A percentile compares a stretch with the other conserved stretches of the same genome.
Conservation (phyloP, 2,329 filamentous ascomycete species). For the Pseudogymnoascus sp. region DNA sequence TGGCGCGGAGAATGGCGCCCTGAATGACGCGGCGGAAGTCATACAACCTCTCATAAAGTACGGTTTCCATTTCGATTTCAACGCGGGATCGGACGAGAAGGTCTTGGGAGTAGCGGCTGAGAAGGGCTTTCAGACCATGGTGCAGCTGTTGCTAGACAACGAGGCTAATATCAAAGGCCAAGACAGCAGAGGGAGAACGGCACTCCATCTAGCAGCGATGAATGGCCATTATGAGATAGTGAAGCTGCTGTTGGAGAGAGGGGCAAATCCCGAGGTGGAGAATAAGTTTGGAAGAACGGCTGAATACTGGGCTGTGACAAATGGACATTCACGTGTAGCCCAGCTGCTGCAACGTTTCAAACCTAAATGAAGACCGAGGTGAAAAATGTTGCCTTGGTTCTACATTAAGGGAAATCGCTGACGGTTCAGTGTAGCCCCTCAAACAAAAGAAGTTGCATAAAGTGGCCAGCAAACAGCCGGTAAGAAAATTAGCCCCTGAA, state of each 20-base stretch:
- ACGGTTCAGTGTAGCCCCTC: too few species aligned
- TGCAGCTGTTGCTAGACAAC: neutral
- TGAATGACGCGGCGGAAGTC: neutral
- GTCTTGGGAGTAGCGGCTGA: neutral
- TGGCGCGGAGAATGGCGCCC: neutral
- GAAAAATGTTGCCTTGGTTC: too few species aligned
- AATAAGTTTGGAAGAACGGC: neutral
- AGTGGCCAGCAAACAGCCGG: neutral
- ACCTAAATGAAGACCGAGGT: neutral
- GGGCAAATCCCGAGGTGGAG: neutral
- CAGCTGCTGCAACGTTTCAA: neutral
- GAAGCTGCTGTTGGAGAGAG: neutral
- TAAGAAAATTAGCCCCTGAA: neutral
- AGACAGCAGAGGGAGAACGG: neutral
- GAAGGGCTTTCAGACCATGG: neutral
- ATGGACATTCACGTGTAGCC: neutral
- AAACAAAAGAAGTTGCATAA: neutral
- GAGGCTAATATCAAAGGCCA: neutral
- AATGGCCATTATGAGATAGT: neutral
- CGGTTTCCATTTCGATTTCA: neutral
- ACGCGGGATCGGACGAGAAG: neutral
- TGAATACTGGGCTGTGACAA: neutral
- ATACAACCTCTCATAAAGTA: neutral
- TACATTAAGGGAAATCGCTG: too few species aligned
- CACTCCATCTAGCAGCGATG: neutral